Base-by-base conservation (phyloP, 306 rosid species). In the Dalbergia cultrata region DNA sequence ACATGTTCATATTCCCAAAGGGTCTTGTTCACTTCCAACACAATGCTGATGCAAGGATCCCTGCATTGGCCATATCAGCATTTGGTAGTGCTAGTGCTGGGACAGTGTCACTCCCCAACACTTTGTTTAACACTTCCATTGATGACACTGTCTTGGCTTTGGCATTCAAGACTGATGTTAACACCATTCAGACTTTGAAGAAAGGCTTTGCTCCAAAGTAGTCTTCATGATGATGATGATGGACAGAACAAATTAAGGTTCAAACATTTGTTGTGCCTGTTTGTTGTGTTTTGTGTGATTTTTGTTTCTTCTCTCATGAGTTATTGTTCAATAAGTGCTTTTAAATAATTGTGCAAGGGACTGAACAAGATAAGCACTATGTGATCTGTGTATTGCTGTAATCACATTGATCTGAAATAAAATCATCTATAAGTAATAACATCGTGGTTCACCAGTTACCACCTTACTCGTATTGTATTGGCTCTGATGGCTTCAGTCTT, bases 41-140 rank as follows among this genome's bases (percentile, higher is more conserved):
- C 64, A 90, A 88, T 56, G 78, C 83, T 14, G 84, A 73, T 37
- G 13, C 52, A 1, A 11, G 66, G 2, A 10, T 8, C 1, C 60
- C 26, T 10, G 84, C 86, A 17, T 0, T 79, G 0, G 90, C 91
- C 31, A n/a, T 90, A 8, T 82, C 95, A 0, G 88, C 90, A 6
- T 88, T 90, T 13, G 91, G 88, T 0, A 90, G 91, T 53, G 89
- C 92, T 13, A 90, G 74, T 58, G 68, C 94, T 6, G 90, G 86
- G 3, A 54, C 81, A 0, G 84, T 84, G 0, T 84, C 91, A 0
- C 8, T 89, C n/a, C 93, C 96, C 1, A 63, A 1, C 34, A 70
- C 89, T 0, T 33, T 91, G 59, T 87, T 91, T 11, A 17, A 67
- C 12, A 78, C 88, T 1, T 49, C 88, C 22, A 83, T 91, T 66